Conservation (phyloP, 495 filamentous ascomycete genomes). For the Podospora australis region DNA sequence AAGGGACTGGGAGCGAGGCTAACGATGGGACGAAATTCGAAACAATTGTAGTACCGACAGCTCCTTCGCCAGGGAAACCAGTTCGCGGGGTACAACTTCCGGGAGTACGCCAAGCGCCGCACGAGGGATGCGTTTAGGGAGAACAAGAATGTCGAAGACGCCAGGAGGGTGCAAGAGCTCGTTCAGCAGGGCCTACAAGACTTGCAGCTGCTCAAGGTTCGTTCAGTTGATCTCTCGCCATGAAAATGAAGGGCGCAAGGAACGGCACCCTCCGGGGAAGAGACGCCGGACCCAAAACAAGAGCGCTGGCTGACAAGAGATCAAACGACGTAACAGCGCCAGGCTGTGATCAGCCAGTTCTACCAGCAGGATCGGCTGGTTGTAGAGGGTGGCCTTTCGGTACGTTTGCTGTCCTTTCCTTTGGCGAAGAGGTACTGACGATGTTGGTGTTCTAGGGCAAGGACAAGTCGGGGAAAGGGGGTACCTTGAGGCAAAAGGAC, state of each 20-base stretch:
- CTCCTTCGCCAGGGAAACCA: slow-evolving; percentile 79
- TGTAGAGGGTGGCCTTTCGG: slow-evolving; percentile 73
- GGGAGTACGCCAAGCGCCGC: slow-evolving; percentile 88
- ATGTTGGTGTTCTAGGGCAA: slow-evolving; percentile 53
- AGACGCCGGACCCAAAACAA: neutral
- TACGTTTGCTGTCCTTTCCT: slow-evolving; percentile 19
- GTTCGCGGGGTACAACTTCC: slow-evolving; percentile 93
- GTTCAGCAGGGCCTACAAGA: slow-evolving; percentile 84
- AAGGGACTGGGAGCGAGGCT: too few species aligned
- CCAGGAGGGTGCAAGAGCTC: slow-evolving; percentile 72
- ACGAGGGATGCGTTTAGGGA: slow-evolving; percentile 85
- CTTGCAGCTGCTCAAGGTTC: slow-evolving; percentile 85
- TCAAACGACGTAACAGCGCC: slow-evolving; percentile 73
- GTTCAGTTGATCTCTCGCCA: slow-evolving; percentile 16
- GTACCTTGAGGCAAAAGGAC: slow-evolving; percentile 28
- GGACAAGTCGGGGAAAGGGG: slow-evolving; percentile 61
- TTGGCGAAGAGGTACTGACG: neutral
- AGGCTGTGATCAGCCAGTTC: slow-evolving; percentile 92
- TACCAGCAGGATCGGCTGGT: slow-evolving; percentile 89
- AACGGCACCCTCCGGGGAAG: neutral
- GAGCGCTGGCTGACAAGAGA: neutral
- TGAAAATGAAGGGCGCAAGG: too few species aligned
- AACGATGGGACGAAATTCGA: neutral
- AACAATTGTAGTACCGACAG: slow-evolving; percentile 68
- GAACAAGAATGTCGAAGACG: slow-evolving; percentile 61